Evolutionary conservation across 2,329 filamentous ascomycete species (phyloP).

Genomic region (Moelleriella libera): DNA sequence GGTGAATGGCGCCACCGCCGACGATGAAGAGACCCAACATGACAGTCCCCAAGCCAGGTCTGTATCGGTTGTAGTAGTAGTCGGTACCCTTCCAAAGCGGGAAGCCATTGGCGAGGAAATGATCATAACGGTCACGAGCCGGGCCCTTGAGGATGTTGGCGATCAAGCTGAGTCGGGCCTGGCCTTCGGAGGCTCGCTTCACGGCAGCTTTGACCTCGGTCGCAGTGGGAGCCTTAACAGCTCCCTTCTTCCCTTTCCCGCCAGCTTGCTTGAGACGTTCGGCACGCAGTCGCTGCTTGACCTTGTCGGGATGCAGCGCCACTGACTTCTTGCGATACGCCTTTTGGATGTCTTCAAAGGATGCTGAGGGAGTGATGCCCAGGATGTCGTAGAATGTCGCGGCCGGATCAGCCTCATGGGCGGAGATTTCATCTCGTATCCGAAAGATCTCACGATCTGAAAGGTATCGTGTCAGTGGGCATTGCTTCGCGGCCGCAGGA

Average conservation of each 20-base stretch:
- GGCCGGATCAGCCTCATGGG: slow-evolving; percentile 61
- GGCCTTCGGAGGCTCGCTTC: slow-evolving; percentile 70
- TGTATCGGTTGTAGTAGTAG: slow-evolving; percentile 93
- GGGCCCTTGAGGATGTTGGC: slow-evolving; percentile 73
- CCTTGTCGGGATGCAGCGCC: slow-evolving; percentile 87
- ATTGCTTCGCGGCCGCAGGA: too few relatives aligned
- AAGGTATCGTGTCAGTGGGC: background rate
- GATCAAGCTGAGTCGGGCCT: slow-evolving; percentile 73
- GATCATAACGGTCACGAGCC: slow-evolving; percentile 77
- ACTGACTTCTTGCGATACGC: slow-evolving; percentile 83
- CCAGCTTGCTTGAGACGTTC: slow-evolving; percentile 44
- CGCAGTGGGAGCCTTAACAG: slow-evolving; percentile 57
- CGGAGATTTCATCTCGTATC: slow-evolving; percentile 71
- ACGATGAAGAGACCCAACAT: slow-evolving; percentile 68
- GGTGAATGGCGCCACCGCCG: slow-evolving; percentile 76
- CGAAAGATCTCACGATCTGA: slow-evolving; percentile 96
- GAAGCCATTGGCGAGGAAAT: slow-evolving; percentile 88
- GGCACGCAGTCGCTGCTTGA: slow-evolving; percentile 66
- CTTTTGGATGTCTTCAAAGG: slow-evolving; percentile 80
- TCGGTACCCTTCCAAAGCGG: slow-evolving; percentile 93
- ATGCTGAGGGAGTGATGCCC: slow-evolving; percentile 58
- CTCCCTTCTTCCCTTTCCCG: slow-evolving; percentile 38
- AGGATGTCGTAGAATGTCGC: slow-evolving; percentile 93
- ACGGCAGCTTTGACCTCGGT: slow-evolving; percentile 64
- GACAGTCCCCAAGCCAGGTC: slow-evolving; percentile 79